phyloP scores from a whole-genome alignment of 169 alveolate species.

The Cryptosporidium ubiquitum region DNA sequence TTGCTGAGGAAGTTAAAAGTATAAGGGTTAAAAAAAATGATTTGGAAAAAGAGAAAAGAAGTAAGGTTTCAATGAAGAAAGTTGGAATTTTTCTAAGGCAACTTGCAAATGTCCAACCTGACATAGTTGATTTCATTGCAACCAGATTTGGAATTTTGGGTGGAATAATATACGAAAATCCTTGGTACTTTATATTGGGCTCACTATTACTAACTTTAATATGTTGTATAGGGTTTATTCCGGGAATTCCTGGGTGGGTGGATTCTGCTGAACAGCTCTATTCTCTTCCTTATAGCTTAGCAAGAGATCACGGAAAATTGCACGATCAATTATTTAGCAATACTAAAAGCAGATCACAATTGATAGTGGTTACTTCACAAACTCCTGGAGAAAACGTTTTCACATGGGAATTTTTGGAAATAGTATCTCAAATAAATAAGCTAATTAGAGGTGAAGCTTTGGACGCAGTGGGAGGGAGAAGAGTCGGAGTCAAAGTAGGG shows the following conservation, averaged over 20 bases:
- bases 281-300: conserved; percentile 80
- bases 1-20: not conserved
- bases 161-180: conserved; percentile 59
- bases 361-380: conserved; percentile 76
- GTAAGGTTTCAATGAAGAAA: conserved; percentile 11
- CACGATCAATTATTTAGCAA: conserved; percentile 78
- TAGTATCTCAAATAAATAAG: conserved; percentile 77
- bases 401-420: conserved; percentile 81
- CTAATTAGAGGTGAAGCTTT: conserved; percentile 81
- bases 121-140: conserved; percentile 67
- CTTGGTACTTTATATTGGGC: conserved; percentile 58
- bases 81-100: conserved; percentile 39
- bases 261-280: conserved; percentile 82
- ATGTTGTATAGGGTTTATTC: conserved; percentile 77
- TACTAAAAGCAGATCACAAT: conserved; percentile 76
- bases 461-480: conserved; percentile 81
- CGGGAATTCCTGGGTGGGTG: conserved; percentile 80
- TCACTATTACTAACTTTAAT: conserved; percentile 36
- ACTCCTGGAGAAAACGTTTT: conserved; percentile 79
- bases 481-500: conserved; percentile 62
- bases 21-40: not conserved
- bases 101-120: conserved; percentile 69
- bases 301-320: conserved; percentile 79
- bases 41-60: not conserved
- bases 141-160: conserved; percentile 58